These are phyloP conservation scores for Cochliopodium minus DNA, from an alignment of 208 protist genomes.

Conservation along the genomic window DNA sequence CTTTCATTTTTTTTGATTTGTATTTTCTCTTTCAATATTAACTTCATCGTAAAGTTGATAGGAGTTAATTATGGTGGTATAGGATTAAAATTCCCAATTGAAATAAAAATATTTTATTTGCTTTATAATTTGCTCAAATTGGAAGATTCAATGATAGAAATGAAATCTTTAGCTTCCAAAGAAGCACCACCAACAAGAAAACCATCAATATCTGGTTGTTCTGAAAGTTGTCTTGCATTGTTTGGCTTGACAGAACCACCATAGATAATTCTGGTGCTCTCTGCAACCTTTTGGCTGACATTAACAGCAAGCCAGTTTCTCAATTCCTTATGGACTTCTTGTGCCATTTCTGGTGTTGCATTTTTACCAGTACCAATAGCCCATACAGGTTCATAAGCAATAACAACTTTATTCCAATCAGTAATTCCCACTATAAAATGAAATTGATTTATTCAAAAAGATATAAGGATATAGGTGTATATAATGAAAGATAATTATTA, in stretches of 20 bases:
- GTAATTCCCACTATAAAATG: too few species aligned
- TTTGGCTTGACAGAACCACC: constrained; percentile 77
- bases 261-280: constrained; percentile 81
- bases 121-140: too few species aligned
- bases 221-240: constrained; percentile 67
- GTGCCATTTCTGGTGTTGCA: constrained; percentile 80
- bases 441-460: too few species aligned
- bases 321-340: constrained; percentile 67
- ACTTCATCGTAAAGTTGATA: too few species aligned
- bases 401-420: constrained; percentile 67
- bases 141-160: neutral
- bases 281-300: constrained; percentile 62
- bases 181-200: constrained; percentile 95
- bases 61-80: too few species aligned
- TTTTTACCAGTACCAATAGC: constrained; percentile 93
- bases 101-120: too few species aligned
- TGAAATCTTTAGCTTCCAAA: constrained; percentile 61
- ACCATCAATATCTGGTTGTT: constrained; percentile 83
- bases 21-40: too few species aligned
- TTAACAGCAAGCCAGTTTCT: constrained; percentile 62
- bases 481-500: too few species aligned
- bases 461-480: too few species aligned
- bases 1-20: too few species aligned
- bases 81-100: too few species aligned
- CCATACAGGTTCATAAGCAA: constrained; percentile 98